phyloP scores from a whole-genome alignment of 192 early-diverging fungal genomes.

The Haplosporangium gracile region DNA sequence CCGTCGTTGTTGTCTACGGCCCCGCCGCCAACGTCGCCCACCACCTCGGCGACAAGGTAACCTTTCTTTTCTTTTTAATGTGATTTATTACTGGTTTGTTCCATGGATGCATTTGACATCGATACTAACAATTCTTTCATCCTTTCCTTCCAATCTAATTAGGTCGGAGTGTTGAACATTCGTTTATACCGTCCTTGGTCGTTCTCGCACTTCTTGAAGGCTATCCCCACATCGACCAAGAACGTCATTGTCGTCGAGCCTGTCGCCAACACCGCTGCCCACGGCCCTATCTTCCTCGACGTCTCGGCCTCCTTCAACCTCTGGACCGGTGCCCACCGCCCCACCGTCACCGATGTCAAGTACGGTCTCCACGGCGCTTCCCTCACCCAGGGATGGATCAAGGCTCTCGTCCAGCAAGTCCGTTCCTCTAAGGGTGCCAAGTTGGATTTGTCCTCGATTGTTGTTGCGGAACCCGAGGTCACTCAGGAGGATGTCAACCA shows the following conservation, averaged over 20 bases:
- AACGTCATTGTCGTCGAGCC: constrained; percentile 84
- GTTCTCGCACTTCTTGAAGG: constrained; percentile 74
- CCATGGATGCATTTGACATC: not conserved
- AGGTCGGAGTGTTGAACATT: constrained; percentile 82
- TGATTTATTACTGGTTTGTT: not conserved
- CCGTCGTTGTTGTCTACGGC: constrained; percentile 85
- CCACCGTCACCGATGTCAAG: constrained; percentile 59
- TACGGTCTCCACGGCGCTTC: constrained; percentile 39
- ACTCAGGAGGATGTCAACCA: constrained; percentile 57
- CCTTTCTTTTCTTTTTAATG: not conserved
- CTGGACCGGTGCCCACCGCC: constrained; percentile 60
- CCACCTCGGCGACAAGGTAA: constrained; percentile 58
- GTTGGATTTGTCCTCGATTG: constrained; percentile 43
- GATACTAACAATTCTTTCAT: not conserved
- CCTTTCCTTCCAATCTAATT: not conserved
- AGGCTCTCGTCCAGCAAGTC: constrained; percentile 57
- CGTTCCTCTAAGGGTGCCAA: constrained; percentile 17
- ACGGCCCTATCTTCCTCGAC: constrained; percentile 81
- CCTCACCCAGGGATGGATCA: constrained; percentile 40
- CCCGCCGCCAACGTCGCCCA: constrained; percentile 65
- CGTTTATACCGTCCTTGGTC: constrained; percentile 91
- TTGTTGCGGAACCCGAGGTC: constrained; percentile 14
- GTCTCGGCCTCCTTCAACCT: constrained; percentile 74
- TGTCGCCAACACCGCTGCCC: constrained; percentile 60
- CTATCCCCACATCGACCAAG: constrained; percentile 76